Conservation (phyloP, 2,329 filamentous ascomycete genomes). For the Cercospora citrullina region DNA sequence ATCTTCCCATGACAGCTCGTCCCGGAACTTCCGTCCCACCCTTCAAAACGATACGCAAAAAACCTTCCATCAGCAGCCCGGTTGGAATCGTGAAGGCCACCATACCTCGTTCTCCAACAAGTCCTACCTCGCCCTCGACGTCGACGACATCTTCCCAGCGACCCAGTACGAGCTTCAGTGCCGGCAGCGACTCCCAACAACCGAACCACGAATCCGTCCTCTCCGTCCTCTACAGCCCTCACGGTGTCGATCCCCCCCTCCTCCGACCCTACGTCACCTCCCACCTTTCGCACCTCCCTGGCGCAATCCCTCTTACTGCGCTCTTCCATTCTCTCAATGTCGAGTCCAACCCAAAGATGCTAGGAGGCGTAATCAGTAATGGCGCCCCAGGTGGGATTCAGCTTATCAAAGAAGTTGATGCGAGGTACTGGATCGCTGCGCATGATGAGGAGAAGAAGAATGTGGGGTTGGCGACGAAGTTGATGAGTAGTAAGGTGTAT, state of each 20-base stretch:
- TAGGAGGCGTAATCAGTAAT: slow-evolving; percentile 60
- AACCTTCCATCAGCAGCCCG: slow-evolving; percentile 14
- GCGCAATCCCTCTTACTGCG: slow-evolving; percentile 62
- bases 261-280: slow-evolving; percentile 58
- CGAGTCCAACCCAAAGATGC: slow-evolving; percentile 61
- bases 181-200: slow-evolving; percentile 14
- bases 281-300: slow-evolving; percentile 55
- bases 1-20: slow-evolving; percentile 37
- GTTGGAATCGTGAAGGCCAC: slow-evolving; percentile 14
- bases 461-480: slow-evolving; percentile 53
- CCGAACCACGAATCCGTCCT: slow-evolving; percentile 44
- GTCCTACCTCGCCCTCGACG: neutral
- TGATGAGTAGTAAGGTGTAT: slow-evolving; percentile 52
- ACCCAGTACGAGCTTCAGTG: slow-evolving; percentile 11
- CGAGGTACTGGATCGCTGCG: slow-evolving; percentile 61
- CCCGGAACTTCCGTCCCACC: neutral
- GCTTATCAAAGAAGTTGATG: slow-evolving; percentile 56
- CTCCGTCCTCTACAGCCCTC: slow-evolving; percentile 65
- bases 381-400: slow-evolving; percentile 60
- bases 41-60: slow-evolving; percentile 12
- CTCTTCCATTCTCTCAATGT: slow-evolving; percentile 66
- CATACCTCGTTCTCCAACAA: slow-evolving; percentile 1
- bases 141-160: neutral
- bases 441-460: slow-evolving; percentile 63
- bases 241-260: slow-evolving; percentile 58